Percentiles rank a stretch among this genome's conserved stretches.
These are phyloP conservation scores for Apiospora malaysiana DNA, from an alignment of 2,329 filamentous ascomycete genomes.

Conservation along the genomic window DNA sequence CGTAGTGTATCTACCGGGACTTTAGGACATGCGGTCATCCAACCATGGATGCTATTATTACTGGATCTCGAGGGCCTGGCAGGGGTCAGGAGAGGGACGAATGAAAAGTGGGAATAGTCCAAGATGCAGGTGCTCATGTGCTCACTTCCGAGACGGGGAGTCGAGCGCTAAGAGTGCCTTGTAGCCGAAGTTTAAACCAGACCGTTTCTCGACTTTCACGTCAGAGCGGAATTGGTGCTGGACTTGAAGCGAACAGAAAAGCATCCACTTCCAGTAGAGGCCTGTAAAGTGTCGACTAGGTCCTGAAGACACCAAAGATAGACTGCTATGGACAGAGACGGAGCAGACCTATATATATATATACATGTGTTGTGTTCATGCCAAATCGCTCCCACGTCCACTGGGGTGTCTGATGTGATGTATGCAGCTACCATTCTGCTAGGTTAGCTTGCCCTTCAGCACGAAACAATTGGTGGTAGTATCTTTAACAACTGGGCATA, in stretches of 20 bases:
- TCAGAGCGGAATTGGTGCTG: constrained; percentile 12
- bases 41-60: constrained; percentile 14
- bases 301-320: neutral
- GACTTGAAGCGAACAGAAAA: neutral
- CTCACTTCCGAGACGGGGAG: constrained; percentile 23
- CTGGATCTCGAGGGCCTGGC: constrained; percentile 14
- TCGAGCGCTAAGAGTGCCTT: constrained; percentile 22
- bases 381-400: too few relatives aligned
- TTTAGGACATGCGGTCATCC: constrained; percentile 17
- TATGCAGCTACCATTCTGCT: too few relatives aligned
- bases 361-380: neutral
- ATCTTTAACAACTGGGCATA: neutral
- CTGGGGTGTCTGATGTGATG: too few relatives aligned
- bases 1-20: neutral
- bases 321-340: neutral
- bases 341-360: neutral
- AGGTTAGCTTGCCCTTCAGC: neutral
- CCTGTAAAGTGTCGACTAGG: neutral
- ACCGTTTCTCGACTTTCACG: constrained; percentile 9
- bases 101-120: constrained; percentile 17
- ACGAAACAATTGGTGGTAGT: neutral
- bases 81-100: constrained; percentile 16
- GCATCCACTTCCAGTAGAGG: neutral
- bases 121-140: constrained; percentile 23
- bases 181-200: constrained; percentile 23